Percentiles rank a stretch among this genome's conserved stretches.
Evolutionary conservation across 306 rosid genomes (phyloP).

Genomic region (Crataegus laevigata): DNA sequence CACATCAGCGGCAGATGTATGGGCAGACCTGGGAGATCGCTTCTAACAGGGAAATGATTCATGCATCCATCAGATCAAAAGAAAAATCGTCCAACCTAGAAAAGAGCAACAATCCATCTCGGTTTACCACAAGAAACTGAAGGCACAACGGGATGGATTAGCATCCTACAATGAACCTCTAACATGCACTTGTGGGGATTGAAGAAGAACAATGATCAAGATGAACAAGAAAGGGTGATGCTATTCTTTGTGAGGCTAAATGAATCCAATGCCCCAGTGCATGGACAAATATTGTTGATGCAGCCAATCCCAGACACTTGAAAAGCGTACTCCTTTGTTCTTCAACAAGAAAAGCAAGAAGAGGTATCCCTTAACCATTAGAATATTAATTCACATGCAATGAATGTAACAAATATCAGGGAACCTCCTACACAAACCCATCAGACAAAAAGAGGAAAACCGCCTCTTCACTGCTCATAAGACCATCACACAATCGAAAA

Average conservation of each 20-base stretch:
- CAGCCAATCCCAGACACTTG: not conserved
- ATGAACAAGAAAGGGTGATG: not conserved
- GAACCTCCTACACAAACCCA: too few species aligned
- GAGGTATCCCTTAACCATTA: not conserved
- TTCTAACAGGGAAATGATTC: not conserved
- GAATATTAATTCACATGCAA: not conserved
- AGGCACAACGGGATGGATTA: not conserved
- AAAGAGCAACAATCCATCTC: not conserved
- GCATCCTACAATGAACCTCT: not conserved
- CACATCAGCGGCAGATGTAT: not conserved
- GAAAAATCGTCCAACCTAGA: not conserved
- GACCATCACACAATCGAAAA: not conserved
- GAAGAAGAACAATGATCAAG: not conserved
- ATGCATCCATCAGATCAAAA: not conserved
- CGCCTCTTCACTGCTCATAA: not conserved
- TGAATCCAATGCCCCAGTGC: not conserved
- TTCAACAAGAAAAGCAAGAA: not conserved
- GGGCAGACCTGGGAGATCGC: not conserved
- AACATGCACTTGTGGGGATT: not conserved
- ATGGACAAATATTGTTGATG: not conserved
- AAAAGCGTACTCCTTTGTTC: not conserved
- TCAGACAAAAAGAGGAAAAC: too few species aligned
- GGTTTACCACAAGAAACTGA: not conserved
- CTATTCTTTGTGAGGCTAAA: not conserved
- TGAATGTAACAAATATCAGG: too few species aligned